A percentile compares a stretch with the other conserved stretches of the same genome.
Evolutionary conservation across 2,329 filamentous ascomycete genomes (phyloP).

Genomic region (Pseudocercospora macadamiae): DNA sequence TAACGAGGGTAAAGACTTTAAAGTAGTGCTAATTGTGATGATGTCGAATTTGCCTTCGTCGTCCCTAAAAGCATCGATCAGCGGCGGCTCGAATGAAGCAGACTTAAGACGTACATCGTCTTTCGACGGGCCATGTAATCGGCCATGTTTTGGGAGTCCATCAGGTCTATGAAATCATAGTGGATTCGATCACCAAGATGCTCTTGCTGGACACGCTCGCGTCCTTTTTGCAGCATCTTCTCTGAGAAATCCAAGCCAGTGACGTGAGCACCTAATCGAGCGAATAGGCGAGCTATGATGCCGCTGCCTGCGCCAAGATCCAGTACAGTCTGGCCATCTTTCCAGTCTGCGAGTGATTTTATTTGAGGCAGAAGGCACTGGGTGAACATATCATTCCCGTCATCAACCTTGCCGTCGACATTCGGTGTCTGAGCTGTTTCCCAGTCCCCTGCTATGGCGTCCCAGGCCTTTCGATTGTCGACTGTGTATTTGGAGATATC

Average conservation of each 20-base stretch:
- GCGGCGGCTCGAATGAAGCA: too few relatives aligned
- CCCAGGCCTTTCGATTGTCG: conserved; percentile 41
- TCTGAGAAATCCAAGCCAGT: conserved; percentile 51
- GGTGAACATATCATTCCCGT: conserved; percentile 51
- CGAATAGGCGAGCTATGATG: conserved; percentile 52
- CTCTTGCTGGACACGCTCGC: conserved; percentile 26
- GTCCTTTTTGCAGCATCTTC: conserved; percentile 47
- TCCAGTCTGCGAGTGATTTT: conserved; percentile 39
- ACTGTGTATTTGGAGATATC: conserved; percentile 6
- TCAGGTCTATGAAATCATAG: conserved; percentile 46
- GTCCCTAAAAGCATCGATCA: too few relatives aligned
- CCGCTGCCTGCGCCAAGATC: conserved; percentile 58
- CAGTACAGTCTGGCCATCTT: conserved; percentile 41
- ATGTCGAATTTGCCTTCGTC: conserved; percentile 45
- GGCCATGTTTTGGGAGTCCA: conserved; percentile 39
- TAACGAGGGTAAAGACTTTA: conserved; percentile 53
- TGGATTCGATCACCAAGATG: conserved; percentile 28
- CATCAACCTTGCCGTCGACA: conserved; percentile 26
- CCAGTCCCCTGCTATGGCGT: conserved; percentile 49
- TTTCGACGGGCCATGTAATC: conserved; percentile 30
- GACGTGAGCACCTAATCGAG: conserved; percentile 41
- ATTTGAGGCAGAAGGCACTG: conserved; percentile 49
- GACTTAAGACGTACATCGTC: background rate
- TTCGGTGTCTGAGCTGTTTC: conserved; percentile 36
- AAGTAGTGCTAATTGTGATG: conserved; percentile 51